phyloP scores from a whole-genome alignment of 305 asterid genomes.

The Nicotiana rustica region DNA sequence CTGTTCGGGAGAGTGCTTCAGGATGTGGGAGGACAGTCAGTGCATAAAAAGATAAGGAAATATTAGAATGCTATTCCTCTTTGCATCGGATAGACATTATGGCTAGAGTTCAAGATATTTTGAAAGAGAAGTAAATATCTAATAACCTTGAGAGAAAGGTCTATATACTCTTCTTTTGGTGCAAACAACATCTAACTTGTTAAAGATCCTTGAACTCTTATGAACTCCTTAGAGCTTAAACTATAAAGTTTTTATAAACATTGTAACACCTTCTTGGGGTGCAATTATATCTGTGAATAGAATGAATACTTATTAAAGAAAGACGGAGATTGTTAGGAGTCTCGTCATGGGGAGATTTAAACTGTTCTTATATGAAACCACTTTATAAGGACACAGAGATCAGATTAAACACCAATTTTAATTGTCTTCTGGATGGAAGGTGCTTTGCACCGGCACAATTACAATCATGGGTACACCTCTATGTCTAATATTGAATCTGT shows the following conservation, averaged over 20 bases:
- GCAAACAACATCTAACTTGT: background rate
- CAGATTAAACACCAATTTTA: slow-evolving; percentile 3
- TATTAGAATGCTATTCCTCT: background rate
- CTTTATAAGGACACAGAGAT: background rate
- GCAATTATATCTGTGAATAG: background rate
- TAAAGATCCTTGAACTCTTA: background rate
- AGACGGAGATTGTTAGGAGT: background rate
- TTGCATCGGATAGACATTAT: background rate
- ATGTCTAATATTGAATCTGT: too few species aligned
- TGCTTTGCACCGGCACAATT: slow-evolving; percentile 22
- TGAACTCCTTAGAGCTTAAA: background rate
- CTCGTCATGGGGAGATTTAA: background rate
- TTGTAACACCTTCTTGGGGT: background rate
- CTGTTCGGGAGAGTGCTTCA: too few species aligned
- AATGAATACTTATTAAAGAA: background rate
- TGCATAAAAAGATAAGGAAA: background rate
- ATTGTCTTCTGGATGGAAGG: slow-evolving; percentile 24
- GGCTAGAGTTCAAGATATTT: background rate
- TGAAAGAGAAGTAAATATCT: background rate
- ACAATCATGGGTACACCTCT: background rate
- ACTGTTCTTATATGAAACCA: slow-evolving; percentile 9
- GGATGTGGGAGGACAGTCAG: background rate
- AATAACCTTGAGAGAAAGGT: background rate
- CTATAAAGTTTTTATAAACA: background rate
- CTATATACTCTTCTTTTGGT: background rate